A percentile compares a stretch with the other conserved stretches of the same genome.
phyloP scores from a whole-genome alignment of 768 basidiomycete species.

The Terana coerulea region DNA sequence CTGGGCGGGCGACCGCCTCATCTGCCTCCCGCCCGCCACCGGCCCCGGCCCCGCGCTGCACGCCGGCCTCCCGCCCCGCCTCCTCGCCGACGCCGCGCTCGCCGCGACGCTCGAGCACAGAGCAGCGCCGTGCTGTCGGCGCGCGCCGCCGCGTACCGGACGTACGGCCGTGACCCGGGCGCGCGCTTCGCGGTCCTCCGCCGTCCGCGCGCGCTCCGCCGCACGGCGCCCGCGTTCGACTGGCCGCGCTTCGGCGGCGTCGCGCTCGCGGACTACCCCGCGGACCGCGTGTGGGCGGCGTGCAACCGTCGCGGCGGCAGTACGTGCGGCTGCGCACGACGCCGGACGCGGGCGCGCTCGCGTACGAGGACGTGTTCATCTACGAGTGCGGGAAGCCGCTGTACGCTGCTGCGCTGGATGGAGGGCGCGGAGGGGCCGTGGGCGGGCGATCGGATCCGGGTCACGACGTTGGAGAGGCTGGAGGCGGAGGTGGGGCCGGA shows the following conservation, averaged over 20 bases:
- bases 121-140: no score
- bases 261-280: neutral
- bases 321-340: neutral
- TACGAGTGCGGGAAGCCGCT: neutral
- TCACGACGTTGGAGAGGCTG: neutral
- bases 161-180: neutral
- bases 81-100: neutral
- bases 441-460: neutral
- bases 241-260: constrained; percentile 2
- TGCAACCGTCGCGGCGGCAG: constrained; percentile 1
- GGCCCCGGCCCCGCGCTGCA: neutral
- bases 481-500: neutral
- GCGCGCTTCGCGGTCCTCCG: neutral
- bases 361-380: neutral
- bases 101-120: neutral
- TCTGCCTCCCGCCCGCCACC: neutral
- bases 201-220: neutral
- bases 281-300: neutral
- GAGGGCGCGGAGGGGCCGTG: neutral
- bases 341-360: neutral
- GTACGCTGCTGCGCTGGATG: neutral
- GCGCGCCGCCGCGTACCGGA: neutral
- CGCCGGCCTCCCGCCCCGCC: neutral
- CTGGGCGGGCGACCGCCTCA: neutral
- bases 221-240: neutral